A percentile compares a stretch with the other conserved stretches of the same genome.
Conservation (phyloP, 2,329 filamentous ascomycete species). For the Fusarium mangiferae region DNA sequence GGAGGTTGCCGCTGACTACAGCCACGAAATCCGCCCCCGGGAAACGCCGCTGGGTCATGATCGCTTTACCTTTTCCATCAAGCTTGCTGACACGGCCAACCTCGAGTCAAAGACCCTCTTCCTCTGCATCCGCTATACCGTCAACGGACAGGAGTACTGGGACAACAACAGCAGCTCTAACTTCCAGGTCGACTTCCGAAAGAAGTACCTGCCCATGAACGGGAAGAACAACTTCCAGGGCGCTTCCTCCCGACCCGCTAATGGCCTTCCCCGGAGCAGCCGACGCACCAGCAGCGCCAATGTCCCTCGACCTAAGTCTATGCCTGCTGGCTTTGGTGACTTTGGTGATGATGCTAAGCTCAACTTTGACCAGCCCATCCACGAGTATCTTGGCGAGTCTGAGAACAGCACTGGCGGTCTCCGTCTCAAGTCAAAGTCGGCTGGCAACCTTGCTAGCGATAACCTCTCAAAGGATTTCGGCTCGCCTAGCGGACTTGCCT, state of each 20-base stretch:
- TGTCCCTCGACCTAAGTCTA: conserved; percentile 63
- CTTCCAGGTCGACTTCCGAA: conserved; percentile 93
- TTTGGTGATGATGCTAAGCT: conserved; percentile 72
- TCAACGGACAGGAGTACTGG: conserved; percentile 89
- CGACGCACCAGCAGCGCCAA: conserved; percentile 57
- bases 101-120: conserved; percentile 92
- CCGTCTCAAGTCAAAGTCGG: conserved; percentile 77
- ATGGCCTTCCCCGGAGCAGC: conserved; percentile 74
- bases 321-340: conserved; percentile 73
- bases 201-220: conserved; percentile 74
- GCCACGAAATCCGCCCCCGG: conserved; percentile 77
- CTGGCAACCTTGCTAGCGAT: conserved; percentile 70
- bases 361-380: conserved; percentile 68
- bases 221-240: conserved; percentile 65
- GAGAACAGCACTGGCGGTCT: conserved; percentile 64
- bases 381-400: conserved; percentile 72
- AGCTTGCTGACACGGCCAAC: conserved; percentile 89
- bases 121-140: conserved; percentile 88
- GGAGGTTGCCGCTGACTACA: conserved; percentile 90
- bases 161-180: conserved; percentile 91
- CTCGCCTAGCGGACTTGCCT: conserved; percentile 74
- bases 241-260: conserved; percentile 60
- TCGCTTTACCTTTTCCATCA: conserved; percentile 93
- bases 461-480: conserved; percentile 63
- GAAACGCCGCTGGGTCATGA: conserved; percentile 77